A percentile compares a stretch with the other conserved stretches of the same genome.
These are phyloP conservation scores for Talaromyces stipitatus DNA, from an alignment of 495 filamentous ascomycete genomes.

Conservation along the genomic window DNA sequence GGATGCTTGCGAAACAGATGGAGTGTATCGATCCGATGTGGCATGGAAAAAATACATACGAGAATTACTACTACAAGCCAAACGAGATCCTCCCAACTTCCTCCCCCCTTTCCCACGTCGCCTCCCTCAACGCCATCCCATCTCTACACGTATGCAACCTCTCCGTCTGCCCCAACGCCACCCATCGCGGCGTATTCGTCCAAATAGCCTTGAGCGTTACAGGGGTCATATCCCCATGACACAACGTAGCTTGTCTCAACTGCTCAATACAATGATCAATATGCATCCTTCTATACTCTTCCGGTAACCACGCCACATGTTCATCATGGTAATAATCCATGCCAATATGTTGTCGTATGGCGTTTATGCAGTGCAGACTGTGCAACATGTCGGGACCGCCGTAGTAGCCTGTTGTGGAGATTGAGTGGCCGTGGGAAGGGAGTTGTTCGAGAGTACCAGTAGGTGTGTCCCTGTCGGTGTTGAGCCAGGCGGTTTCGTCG, in stretches of 20 bases:
- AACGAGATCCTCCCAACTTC: neutral
- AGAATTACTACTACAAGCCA: neutral
- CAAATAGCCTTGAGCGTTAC: constrained; percentile 11
- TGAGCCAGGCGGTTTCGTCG: constrained; percentile 2
- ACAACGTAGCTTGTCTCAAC: constrained; percentile 26
- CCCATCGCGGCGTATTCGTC: constrained; percentile 7
- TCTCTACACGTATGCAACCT: constrained; percentile 12
- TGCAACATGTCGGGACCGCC: constrained; percentile 12
- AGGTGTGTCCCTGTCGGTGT: neutral
- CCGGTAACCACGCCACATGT: constrained; percentile 3
- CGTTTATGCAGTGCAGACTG: constrained; percentile 12
- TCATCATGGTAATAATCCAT: constrained; percentile 8
- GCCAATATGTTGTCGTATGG: constrained; percentile 9
- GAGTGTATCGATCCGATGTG: no score
- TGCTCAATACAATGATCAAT: constrained; percentile 25
- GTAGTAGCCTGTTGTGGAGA: constrained; percentile 7
- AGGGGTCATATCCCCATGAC: constrained; percentile 15
- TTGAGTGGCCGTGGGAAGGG: constrained; percentile 2
- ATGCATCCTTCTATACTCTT: constrained; percentile 8
- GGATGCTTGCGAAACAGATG: neutral
- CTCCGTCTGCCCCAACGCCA: constrained; percentile 12
- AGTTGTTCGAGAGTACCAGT: neutral
- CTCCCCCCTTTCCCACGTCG: constrained; percentile 1
- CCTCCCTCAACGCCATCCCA: constrained; percentile 5
- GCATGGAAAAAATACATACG: neutral